Evolutionary conservation across 2,329 filamentous ascomycete species (phyloP).

Genomic region (Ophiostoma ulmi): DNA sequence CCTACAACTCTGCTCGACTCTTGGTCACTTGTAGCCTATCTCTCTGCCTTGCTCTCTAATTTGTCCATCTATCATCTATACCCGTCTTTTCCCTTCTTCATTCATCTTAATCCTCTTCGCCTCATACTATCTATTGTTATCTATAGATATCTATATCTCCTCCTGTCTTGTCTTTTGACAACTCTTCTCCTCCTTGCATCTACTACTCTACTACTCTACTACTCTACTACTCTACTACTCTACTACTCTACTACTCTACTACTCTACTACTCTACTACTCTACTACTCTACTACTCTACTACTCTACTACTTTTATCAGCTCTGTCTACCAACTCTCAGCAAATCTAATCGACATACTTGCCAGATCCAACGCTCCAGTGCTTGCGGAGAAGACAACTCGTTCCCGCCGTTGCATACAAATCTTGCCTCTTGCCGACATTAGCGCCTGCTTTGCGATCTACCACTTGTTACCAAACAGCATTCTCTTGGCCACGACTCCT

Average conservation of each 20-base stretch:
- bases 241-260: no score
- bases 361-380: not conserved
- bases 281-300: no score
- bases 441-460: not conserved
- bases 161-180: not conserved
- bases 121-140: not conserved
- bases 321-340: not conserved
- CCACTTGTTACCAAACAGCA: not conserved
- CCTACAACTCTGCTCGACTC: not conserved
- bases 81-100: not conserved
- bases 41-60: not conserved
- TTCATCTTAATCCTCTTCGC: not conserved
- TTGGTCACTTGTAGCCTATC: not conserved
- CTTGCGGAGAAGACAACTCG: not conserved
- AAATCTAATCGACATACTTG: not conserved
- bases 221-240: no score
- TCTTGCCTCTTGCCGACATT: not conserved
- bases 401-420: not conserved
- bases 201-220: no score
- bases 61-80: not conserved
- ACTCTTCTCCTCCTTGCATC: no score
- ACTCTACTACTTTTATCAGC: no score
- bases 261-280: no score
- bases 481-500: constrained; percentile 6
- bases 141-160: not conserved